A percentile compares a stretch with the other conserved stretches of the same genome.
Conservation (phyloP, 441 rosid species). For the Brassica balearica region DNA sequence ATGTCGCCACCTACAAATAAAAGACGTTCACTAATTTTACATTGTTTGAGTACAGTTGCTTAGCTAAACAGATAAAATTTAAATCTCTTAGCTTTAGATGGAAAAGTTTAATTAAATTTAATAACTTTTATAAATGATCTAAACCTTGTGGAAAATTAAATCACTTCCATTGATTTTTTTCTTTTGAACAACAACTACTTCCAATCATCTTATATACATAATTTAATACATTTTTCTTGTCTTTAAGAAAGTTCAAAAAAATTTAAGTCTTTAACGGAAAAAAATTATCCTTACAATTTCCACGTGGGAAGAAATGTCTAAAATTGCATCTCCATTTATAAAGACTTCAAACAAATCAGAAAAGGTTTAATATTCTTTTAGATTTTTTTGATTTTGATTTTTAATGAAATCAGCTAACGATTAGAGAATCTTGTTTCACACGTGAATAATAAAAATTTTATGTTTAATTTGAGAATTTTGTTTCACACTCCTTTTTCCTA, state of each 20-base stretch:
- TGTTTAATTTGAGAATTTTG: not conserved
- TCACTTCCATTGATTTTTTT: not conserved
- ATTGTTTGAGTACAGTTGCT: not conserved
- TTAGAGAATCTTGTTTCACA: constrained; percentile 6
- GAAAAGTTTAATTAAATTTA: not conserved
- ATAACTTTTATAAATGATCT: not conserved
- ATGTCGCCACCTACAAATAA: not conserved
- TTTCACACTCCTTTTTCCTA: not conserved
- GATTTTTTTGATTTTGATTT: not conserved
- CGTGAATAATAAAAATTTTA: not conserved
- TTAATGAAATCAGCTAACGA: not conserved
- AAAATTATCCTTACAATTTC: not conserved
- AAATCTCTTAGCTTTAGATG: not conserved
- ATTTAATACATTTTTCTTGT: not conserved
- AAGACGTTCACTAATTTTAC: not conserved
- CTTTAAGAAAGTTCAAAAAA: not conserved
- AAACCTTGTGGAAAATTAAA: not conserved
- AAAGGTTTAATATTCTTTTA: not conserved
- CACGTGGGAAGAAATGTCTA: constrained; percentile 7
- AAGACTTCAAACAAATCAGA: not conserved
- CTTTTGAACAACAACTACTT: not conserved
- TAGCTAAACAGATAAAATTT: not conserved
- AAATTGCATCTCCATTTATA: not conserved
- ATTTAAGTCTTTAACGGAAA: not conserved
- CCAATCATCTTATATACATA: not conserved